Conservation (phyloP, 208 protist species). For the Acanthamoeba lugdunensis region DNA sequence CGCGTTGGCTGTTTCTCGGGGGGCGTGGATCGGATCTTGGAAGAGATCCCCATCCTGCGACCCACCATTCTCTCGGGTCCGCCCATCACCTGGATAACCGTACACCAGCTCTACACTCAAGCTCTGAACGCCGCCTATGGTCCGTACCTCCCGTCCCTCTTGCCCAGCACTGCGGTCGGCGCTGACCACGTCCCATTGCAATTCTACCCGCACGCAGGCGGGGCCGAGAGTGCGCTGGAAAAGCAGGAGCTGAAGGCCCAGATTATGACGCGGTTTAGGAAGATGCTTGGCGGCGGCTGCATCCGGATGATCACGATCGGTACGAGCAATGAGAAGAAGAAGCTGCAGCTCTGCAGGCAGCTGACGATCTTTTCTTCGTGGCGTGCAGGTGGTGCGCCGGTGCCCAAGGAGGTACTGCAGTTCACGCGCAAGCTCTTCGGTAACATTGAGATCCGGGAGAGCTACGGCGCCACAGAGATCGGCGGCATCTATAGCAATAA, state of each 20-base stretch:
- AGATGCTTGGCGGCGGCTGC: neutral
- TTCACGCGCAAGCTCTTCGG: neutral
- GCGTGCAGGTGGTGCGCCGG: neutral
- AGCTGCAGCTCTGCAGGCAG: neutral
- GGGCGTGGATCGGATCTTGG: neutral
- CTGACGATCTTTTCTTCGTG: neutral
- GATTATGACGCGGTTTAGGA: neutral
- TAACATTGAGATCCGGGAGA: neutral
- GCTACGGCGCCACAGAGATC: neutral
- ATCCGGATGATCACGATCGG: neutral
- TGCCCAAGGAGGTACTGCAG: constrained; percentile 2
- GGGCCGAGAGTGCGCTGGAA: neutral
- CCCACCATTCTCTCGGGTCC: constrained; percentile 13
- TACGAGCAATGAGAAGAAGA: neutral
- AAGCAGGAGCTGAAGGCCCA: neutral
- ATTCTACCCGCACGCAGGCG: too few relatives aligned
- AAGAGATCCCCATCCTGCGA: constrained; percentile 2
- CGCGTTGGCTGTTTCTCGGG: neutral
- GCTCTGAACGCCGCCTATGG: neutral
- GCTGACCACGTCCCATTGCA: too few relatives aligned
- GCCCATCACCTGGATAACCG: constrained; percentile 16
- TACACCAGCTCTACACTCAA: neutral
- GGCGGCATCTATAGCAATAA: constrained; percentile 17
- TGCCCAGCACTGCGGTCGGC: neutral
- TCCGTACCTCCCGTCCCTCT: too few relatives aligned